Base-by-base conservation (phyloP, 2,329 filamentous ascomycete species). In the Laburnicola sp. region DNA sequence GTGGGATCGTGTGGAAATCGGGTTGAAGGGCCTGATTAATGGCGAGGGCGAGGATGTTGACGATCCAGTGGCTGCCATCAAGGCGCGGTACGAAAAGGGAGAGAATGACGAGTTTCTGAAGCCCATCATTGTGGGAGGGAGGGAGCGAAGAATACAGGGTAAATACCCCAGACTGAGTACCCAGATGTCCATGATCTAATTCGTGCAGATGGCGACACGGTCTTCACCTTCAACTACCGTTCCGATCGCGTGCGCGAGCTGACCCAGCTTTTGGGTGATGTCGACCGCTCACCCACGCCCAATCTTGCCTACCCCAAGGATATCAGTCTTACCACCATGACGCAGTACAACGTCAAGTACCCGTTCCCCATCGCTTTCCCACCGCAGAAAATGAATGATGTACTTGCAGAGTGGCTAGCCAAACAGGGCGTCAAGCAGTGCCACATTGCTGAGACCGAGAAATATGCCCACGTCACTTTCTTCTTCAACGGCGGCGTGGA, bases 161-260 rank as follows among this genome's bases (percentile, higher is more conserved):
- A 76, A 63, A 78, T 60, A 11, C 34, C 36, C 22, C 3, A 23
- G 27, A 27, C 21, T 62, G 62, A 65, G 62, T 50, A 70, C 63
- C 64, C 57, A 51, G 50, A 65, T 65, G 57, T 62, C 63, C 58
- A 37, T 26, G 39, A 45, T 48, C 63, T 71, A 62, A 71, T 58
- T 52, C 40, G 48, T 54, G 48, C 59, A 91, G 91, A 97, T 70
- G 82, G 88, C 62, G 94, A 99, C 72, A 93, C 91, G 47, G 83
- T 97, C 67, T 97, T 97, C 84, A 97, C 97, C 85, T 99, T 99
- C 89, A 99, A 99, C 86, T 99, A 99, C 83, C 91, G 94, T 69
- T 97, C 94, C 51, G 94, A 99, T 74, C 92, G 94, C 74, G 93
- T 93, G 46, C 89, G 94, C 65, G 94, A 99, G 76, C 88, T 99